Percentiles rank a stretch among this genome's conserved stretches.
Conservation (phyloP, 2,329 filamentous ascomycete genomes). For the Trichoderma sp. region DNA sequence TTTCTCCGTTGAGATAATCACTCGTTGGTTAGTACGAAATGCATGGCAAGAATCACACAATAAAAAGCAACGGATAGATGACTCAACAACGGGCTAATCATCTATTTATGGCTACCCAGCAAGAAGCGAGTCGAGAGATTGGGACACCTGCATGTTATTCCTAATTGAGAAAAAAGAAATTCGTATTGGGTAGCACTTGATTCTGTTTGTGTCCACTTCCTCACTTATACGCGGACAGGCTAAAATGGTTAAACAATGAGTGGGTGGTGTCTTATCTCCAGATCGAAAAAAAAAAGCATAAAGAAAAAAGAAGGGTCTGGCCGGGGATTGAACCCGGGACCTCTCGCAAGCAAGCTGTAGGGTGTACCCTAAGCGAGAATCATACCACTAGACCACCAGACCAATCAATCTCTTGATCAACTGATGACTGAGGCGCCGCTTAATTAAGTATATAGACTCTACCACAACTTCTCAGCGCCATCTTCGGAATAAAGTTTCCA, state of each 20-base stretch:
- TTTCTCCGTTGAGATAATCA: neutral
- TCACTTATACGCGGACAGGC: too few relatives aligned
- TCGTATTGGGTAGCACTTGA: too few relatives aligned
- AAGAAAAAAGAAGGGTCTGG: constrained; percentile 45
- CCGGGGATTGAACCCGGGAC: constrained; percentile 54
- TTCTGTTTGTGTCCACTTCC: too few relatives aligned
- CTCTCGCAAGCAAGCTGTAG: constrained; percentile 48
- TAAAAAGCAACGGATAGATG: neutral
- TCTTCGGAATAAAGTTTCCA: neutral
- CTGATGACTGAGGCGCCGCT: neutral
- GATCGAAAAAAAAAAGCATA: constrained; percentile 36
- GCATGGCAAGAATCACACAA: neutral
- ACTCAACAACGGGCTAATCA: too few relatives aligned
- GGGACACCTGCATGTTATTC: too few relatives aligned
- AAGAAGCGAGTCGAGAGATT: too few relatives aligned
- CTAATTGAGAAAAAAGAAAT: too few relatives aligned
- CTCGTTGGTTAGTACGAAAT: neutral
- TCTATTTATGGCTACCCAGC: too few relatives aligned
- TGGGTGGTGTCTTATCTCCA: too few relatives aligned
- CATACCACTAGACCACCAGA: constrained; percentile 69
- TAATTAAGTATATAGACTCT: neutral
- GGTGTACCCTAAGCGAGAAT: constrained; percentile 69
- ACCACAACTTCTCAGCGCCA: neutral
- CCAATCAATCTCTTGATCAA: constrained; percentile 33
- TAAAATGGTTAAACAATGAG: too few relatives aligned